phyloP scores from a whole-genome alignment of 345 rosid species.

The Populus pruinosa region DNA sequence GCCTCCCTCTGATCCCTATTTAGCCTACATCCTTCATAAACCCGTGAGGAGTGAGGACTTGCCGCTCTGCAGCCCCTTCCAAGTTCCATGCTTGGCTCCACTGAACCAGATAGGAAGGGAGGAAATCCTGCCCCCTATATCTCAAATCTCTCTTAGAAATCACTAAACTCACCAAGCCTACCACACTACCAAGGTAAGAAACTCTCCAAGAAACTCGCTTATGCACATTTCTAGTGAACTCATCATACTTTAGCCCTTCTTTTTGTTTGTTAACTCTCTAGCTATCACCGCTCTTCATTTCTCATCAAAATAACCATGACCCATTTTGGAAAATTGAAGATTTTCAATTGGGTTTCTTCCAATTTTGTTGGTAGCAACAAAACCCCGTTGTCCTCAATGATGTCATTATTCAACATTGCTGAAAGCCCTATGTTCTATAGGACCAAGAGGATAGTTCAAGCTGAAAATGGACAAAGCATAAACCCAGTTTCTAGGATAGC shows the following conservation, averaged over 20 bases:
- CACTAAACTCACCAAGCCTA: neutral
- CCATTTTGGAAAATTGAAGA: conserved; percentile 33
- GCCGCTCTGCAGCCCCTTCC: neutral
- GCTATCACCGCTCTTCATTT: neutral
- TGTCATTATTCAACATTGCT: conserved; percentile 13
- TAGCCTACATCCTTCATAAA: no score
- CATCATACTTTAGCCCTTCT: neutral
- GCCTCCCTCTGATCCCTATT: no score
- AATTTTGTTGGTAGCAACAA: conserved; percentile 25
- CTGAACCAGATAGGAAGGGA: neutral
- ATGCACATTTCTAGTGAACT: no score
- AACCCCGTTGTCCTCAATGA: conserved; percentile 16
- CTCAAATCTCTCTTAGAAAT: neutral
- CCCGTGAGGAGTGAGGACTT: no score
- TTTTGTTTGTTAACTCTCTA: neutral
- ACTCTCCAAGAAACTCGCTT: neutral
- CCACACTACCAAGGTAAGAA: neutral
- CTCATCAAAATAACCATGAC: conserved; percentile 27
- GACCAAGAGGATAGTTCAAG: conserved; percentile 7
- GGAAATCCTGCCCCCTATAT: neutral
- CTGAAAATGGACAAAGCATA: conserved; percentile 13
- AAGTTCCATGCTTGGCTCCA: neutral
- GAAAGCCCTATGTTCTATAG: conserved; percentile 45
- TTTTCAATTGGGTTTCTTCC: conserved; percentile 49
- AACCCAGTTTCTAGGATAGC: conserved; percentile 32